Percentiles rank a stretch among this genome's conserved stretches.
Evolutionary conservation across 2,329 filamentous ascomycete species (phyloP).

Genomic region (Paecilomyces niveus): DNA sequence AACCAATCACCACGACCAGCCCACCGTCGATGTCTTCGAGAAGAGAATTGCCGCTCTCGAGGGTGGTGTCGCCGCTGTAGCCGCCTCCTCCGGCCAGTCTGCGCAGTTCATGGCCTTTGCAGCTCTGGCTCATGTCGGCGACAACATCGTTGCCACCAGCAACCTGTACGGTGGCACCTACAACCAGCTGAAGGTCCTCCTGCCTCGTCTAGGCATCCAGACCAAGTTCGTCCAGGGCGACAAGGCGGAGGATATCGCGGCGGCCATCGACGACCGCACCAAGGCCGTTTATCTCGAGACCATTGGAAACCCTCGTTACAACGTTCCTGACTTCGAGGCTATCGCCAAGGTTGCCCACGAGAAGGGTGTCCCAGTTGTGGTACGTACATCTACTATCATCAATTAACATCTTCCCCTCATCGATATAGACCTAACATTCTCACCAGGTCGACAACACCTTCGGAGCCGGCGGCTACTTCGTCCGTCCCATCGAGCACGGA

Average conservation of each 20-base stretch:
- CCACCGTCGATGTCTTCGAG: conserved; percentile 92
- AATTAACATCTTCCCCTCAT: conserved; percentile 1
- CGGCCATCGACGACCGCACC: conserved; percentile 83
- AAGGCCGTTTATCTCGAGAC: conserved; percentile 89
- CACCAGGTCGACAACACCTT: conserved; percentile 87
- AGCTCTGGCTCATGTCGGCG: conserved; percentile 76
- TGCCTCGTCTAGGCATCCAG: conserved; percentile 77
- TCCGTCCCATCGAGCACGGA: conserved; percentile 79
- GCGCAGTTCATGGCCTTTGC: conserved; percentile 88
- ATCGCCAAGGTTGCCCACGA: conserved; percentile 75
- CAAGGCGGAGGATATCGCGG: conserved; percentile 67
- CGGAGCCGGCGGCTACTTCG: conserved; percentile 83
- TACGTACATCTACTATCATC: conserved; percentile 15
- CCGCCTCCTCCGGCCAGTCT: conserved; percentile 76
- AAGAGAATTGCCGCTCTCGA: conserved; percentile 94
- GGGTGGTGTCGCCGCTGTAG: conserved; percentile 80
- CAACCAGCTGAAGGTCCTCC: conserved; percentile 90
- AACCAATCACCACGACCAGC: conserved; percentile 41
- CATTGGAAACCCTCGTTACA: conserved; percentile 91
- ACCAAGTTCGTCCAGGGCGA: conserved; percentile 86
- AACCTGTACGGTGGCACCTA: conserved; percentile 95
- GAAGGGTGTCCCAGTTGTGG: conserved; percentile 59
- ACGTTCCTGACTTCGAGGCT: conserved; percentile 82
- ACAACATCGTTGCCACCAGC: conserved; percentile 87
- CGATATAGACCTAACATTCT: background rate